A percentile compares a stretch with the other conserved stretches of the same genome.
These are phyloP conservation scores for Solanum commersonii DNA, from an alignment of 257 asterid genomes.

Conservation along the genomic window DNA sequence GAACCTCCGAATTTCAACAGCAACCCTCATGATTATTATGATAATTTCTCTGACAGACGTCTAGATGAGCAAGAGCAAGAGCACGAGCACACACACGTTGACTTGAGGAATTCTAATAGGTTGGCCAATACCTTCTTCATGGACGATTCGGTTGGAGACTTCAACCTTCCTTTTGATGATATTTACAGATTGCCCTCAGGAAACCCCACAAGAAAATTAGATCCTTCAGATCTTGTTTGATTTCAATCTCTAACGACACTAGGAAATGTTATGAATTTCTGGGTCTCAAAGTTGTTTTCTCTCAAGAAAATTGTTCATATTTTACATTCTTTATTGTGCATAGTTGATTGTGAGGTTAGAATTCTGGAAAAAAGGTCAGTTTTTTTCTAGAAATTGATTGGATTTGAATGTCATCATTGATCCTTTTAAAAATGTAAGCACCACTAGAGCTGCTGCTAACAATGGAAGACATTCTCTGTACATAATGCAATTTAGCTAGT, in stretches of 20 bases:
- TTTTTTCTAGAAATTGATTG: constrained; percentile 15
- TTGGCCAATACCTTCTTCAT: constrained; percentile 52
- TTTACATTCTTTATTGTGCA: constrained; percentile 56
- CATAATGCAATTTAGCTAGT: background rate
- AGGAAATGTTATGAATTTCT: constrained; percentile 6
- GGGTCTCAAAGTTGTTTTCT: background rate
- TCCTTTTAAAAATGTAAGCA: constrained; percentile 15
- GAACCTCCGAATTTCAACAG: constrained; percentile 65
- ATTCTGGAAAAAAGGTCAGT: constrained; percentile 9
- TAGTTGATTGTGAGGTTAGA: constrained; percentile 20
- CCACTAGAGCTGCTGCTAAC: background rate
- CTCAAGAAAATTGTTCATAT: background rate
- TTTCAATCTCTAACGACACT: background rate
- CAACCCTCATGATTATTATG: constrained; percentile 15
- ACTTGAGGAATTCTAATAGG: constrained; percentile 33
- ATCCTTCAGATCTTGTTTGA: constrained; percentile 41
- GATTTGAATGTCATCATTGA: constrained; percentile 3
- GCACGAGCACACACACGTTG: constrained; percentile 19
- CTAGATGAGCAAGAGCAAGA: constrained; percentile 20
- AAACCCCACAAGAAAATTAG: constrained; percentile 10
- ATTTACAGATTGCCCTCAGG: constrained; percentile 37
- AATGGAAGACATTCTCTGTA: background rate
- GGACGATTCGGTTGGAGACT: constrained; percentile 53
- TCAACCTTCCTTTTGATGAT: constrained; percentile 73
- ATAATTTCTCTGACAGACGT: constrained; percentile 34